phyloP scores from a whole-genome alignment of 129 eudicot genomes.

The Gnaphalium uliginosum region DNA sequence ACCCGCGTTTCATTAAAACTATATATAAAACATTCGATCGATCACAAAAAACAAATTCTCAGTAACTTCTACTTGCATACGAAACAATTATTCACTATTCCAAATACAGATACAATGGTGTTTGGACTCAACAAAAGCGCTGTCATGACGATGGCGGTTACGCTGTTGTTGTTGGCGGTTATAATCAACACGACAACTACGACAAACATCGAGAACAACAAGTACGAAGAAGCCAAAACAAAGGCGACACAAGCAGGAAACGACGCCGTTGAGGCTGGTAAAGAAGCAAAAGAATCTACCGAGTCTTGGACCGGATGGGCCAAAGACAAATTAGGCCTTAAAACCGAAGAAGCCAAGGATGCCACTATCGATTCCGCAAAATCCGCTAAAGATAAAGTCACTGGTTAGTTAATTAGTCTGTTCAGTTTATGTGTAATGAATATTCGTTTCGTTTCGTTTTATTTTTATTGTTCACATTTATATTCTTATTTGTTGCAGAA shows the following conservation, averaged over 20 bases:
- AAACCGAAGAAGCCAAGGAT: constrained; percentile 40
- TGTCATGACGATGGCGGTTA: background rate
- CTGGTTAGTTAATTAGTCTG: background rate
- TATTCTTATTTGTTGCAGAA: too few relatives aligned
- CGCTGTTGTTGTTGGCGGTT: constrained; percentile 19
- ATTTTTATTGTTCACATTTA: background rate
- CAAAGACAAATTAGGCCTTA: constrained; percentile 63
- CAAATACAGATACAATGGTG: background rate
- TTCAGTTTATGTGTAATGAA: too few relatives aligned
- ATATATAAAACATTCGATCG: background rate
- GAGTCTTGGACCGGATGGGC: constrained; percentile 93
- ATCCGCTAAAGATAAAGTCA: constrained; percentile 40
- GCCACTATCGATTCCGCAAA: constrained; percentile 41
- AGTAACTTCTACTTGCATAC: too few relatives aligned
- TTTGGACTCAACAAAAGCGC: constrained; percentile 5
- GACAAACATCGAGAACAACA: constrained; percentile 9
- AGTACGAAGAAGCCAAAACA: constrained; percentile 30
- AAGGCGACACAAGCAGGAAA: constrained; percentile 15
- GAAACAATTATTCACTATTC: background rate
- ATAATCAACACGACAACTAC: constrained; percentile 6
- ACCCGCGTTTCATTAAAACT: background rate
- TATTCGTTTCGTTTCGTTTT: too few relatives aligned
- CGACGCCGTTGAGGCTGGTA: constrained; percentile 32
- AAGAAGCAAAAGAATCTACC: constrained; percentile 41
- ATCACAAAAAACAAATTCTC: background rate